A percentile compares a stretch with the other conserved stretches of the same genome.
Conservation (phyloP, 192 early-diverging fungal species). For the Podila epigama region DNA sequence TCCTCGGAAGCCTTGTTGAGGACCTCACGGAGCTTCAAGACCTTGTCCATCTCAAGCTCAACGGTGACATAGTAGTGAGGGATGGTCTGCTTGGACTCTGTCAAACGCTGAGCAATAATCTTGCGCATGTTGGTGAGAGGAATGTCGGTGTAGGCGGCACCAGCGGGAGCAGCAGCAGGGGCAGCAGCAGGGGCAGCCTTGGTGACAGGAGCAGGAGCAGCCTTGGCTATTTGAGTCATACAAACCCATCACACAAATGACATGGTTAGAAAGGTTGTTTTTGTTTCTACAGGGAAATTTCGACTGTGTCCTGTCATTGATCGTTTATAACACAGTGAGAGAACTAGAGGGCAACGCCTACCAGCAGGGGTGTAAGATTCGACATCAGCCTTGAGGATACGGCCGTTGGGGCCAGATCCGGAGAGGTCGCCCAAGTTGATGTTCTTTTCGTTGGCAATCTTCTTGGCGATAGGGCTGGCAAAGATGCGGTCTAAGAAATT, state of each 20-base stretch:
- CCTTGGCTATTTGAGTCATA: constrained; percentile 23
- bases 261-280: no score
- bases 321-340: no score
- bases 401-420: constrained; percentile 90
- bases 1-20: constrained; percentile 86
- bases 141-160: constrained; percentile 73
- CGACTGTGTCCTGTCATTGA: no score
- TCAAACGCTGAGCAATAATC: constrained; percentile 79
- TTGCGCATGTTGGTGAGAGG: constrained; percentile 81
- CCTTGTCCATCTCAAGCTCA: constrained; percentile 90
- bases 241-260: neutral
- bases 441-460: constrained; percentile 84
- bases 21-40: constrained; percentile 84
- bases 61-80: constrained; percentile 88
- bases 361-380: constrained; percentile 64
- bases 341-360: constrained; percentile 15
- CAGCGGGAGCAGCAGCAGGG: constrained; percentile 54
- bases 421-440: constrained; percentile 77
- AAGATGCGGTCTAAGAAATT: constrained; percentile 68
- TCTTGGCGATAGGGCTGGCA: constrained; percentile 86
- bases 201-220: constrained; percentile 52
- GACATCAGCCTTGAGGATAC: constrained; percentile 93
- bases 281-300: no score
- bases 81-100: constrained; percentile 76
- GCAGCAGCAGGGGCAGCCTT: constrained; percentile 47